phyloP scores from a whole-genome alignment of 768 basidiomycete species.

The Rhodotorula sphaerocarpa region DNA sequence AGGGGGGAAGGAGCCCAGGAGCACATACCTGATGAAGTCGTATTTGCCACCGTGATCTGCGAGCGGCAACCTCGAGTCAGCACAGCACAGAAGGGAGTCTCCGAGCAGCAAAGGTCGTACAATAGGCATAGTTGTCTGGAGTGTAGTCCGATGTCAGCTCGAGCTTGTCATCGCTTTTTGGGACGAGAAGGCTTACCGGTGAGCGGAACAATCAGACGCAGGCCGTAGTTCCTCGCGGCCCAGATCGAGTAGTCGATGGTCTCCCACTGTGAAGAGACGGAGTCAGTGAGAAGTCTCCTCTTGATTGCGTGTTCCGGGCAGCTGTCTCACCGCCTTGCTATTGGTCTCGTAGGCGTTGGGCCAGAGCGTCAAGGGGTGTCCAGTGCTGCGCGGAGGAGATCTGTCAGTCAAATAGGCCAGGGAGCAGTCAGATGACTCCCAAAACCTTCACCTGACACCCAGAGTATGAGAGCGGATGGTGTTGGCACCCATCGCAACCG shows the following conservation, averaged over 20 bases:
- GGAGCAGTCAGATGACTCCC: too few species aligned
- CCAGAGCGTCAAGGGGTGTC: constrained; percentile 29
- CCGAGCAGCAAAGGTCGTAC: constrained; percentile 1
- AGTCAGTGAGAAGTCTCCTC: too few species aligned
- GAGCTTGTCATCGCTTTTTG: too few species aligned
- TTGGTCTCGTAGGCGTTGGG: constrained; percentile 24
- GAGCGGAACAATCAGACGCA: constrained; percentile 35
- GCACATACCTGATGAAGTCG: constrained; percentile 40
- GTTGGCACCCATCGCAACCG: constrained; percentile 36
- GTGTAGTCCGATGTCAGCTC: neutral
- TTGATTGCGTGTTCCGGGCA: too few species aligned
- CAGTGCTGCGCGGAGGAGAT: constrained; percentile 11
- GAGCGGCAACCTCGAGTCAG: neutral
- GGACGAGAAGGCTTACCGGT: constrained; percentile 6
- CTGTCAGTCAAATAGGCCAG: too few species aligned
- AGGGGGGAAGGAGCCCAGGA: too few species aligned
- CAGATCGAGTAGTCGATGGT: constrained; percentile 36
- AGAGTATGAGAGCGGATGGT: constrained; percentile 36
- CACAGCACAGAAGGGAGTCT: neutral
- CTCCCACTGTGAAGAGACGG: constrained; percentile 22
- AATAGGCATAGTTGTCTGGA: constrained; percentile 33
- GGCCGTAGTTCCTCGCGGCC: constrained; percentile 34
- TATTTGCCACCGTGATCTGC: constrained; percentile 42
- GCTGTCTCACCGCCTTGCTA: constrained; percentile 12
- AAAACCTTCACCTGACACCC: constrained; percentile 35